Evolutionary conservation across 1,284 basidiomycete genomes (phyloP).

Genomic region (Athelia sp.): DNA sequence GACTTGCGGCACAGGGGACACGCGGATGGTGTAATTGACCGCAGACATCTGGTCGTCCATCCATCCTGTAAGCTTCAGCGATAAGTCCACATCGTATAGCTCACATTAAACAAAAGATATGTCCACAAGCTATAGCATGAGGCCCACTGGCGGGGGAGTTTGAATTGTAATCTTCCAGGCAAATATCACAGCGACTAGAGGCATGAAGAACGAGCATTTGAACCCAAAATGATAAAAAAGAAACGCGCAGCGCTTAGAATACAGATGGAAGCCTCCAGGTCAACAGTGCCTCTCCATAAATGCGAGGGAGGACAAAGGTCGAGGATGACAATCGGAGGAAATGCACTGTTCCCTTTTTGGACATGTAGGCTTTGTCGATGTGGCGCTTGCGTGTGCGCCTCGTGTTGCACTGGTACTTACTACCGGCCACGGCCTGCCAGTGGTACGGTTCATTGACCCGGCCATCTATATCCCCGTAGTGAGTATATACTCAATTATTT

Average conservation of each 20-base stretch:
- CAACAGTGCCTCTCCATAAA: too few species aligned
- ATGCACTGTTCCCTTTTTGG: too few species aligned
- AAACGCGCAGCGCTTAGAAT: background rate
- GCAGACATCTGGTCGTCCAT: constrained; percentile 39
- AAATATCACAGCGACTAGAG: constrained; percentile 65
- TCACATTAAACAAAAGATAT: constrained; percentile 62
- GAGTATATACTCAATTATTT: too few species aligned
- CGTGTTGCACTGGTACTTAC: too few species aligned
- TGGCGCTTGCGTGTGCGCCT: too few species aligned
- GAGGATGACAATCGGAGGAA: too few species aligned
- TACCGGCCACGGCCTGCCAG: too few species aligned
- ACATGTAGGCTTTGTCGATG: too few species aligned
- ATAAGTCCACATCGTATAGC: constrained; percentile 19
- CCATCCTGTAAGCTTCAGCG: constrained; percentile 4
- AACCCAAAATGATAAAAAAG: background rate
- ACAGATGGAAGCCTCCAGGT: background rate
- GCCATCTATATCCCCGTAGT: too few species aligned
- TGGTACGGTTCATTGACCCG: too few species aligned
- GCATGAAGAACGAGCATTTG: constrained; percentile 51
- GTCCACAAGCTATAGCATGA: constrained; percentile 63
- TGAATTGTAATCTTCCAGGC: constrained; percentile 54
- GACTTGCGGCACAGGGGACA: constrained; percentile 64
- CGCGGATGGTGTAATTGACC: constrained; percentile 38
- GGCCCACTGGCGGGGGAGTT: constrained; percentile 41
- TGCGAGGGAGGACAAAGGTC: too few species aligned